Conservation (phyloP, 179 eudicot species). For the Spinacia oleracea region DNA sequence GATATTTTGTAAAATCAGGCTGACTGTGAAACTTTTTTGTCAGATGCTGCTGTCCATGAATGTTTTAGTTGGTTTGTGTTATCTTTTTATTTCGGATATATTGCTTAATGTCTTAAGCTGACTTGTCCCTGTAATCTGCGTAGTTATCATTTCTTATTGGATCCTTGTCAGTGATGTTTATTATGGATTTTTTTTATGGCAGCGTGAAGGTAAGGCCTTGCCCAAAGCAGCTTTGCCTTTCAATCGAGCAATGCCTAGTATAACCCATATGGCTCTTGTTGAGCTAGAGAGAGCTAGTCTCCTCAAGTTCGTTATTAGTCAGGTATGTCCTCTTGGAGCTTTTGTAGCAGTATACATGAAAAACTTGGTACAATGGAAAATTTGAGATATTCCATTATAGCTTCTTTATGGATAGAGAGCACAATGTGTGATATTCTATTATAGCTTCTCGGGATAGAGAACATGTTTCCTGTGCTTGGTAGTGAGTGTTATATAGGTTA, state of each 20-base stretch:
- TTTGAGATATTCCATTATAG: constrained; percentile 1
- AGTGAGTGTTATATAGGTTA: not conserved
- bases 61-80: not conserved
- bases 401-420: too few relatives aligned
- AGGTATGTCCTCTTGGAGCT: constrained; percentile 41
- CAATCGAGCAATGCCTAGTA: constrained; percentile 91
- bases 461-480: not conserved
- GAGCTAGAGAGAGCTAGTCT: constrained; percentile 82
- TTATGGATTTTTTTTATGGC: constrained; percentile 29
- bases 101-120: not conserved
- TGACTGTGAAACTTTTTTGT: not conserved
- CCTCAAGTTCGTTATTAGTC: constrained; percentile 89
- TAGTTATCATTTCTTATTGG: not conserved
- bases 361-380: constrained; percentile 3
- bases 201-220: constrained; percentile 79
- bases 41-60: not conserved
- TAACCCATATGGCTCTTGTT: constrained; percentile 96
- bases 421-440: not conserved
- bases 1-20: not conserved
- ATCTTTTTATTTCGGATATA: not conserved
- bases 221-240: constrained; percentile 92
- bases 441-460: not conserved
- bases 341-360: not conserved
- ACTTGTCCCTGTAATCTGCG: not conserved
- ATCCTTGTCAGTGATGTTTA: not conserved